phyloP scores from a whole-genome alignment of 768 basidiomycete species.

The Rossbeevera mucosa region DNA sequence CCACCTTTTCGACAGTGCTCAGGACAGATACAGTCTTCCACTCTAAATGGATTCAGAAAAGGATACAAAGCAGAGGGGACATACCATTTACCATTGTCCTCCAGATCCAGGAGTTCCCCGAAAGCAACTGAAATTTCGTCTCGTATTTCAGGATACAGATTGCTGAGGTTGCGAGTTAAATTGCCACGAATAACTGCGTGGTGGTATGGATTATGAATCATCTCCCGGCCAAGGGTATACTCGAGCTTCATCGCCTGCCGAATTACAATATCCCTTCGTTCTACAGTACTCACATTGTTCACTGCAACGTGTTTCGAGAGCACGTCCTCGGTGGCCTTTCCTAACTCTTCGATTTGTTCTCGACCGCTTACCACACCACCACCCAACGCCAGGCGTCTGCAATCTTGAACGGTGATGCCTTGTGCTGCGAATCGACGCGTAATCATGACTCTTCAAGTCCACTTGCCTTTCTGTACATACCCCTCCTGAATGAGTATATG shows the following conservation, averaged over 20 bases:
- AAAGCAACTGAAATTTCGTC: slow-evolving; percentile 38
- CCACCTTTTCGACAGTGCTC: slow-evolving; percentile 17
- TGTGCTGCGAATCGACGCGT: neutral
- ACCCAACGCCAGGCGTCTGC: no score
- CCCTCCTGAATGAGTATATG: slow-evolving; percentile 27
- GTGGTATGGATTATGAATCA: slow-evolving; percentile 32
- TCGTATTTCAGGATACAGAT: slow-evolving; percentile 22
- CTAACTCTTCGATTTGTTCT: no score
- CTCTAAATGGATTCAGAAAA: no score
- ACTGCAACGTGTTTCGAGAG: no score
- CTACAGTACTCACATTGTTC: no score
- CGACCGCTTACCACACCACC: no score
- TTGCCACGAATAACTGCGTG: slow-evolving; percentile 23
- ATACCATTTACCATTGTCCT: slow-evolving; percentile 10
- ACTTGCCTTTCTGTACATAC: neutral
- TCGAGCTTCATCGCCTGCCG: slow-evolving; percentile 34
- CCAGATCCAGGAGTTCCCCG: slow-evolving; percentile 31
- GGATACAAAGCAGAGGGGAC: no score
- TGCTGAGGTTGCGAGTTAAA: slow-evolving; percentile 35
- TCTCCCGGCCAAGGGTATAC: slow-evolving; percentile 36
- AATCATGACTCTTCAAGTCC: neutral
- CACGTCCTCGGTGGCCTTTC: no score
- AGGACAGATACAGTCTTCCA: no score
- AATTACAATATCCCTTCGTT: neutral
- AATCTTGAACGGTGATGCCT: neutral